Percentiles rank a stretch among this genome's conserved stretches.
Conservation (phyloP, 1,284 basidiomycete genomes). For the Pseudozyma flocculosa region DNA sequence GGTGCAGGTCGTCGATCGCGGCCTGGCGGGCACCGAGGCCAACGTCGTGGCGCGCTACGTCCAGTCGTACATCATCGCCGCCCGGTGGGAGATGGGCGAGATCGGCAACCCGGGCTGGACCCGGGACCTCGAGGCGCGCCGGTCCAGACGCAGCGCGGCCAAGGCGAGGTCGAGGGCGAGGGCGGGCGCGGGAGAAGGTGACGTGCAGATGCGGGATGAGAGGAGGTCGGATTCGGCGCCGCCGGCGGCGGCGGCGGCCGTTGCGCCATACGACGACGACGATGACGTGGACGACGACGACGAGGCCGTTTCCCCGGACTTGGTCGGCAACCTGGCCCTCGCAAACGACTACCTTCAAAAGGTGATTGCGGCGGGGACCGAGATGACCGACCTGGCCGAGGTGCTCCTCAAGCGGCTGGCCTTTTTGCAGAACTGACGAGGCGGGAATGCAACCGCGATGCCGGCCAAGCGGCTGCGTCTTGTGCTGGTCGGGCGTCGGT, state of each 20-base stretch:
- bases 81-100: slow-evolving; percentile 55
- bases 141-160: background rate
- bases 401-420: slow-evolving; percentile 49
- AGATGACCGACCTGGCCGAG: slow-evolving; percentile 50
- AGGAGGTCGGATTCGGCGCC: too few relatives aligned
- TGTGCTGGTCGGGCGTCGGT: too few relatives aligned
- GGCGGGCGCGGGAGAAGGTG: background rate
- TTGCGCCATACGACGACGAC: too few relatives aligned
- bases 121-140: slow-evolving; percentile 1
- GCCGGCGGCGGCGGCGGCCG: too few relatives aligned
- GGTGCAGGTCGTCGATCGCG: slow-evolving; percentile 47
- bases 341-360: slow-evolving; percentile 54
- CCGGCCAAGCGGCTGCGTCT: too few relatives aligned
- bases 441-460: background rate
- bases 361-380: slow-evolving; percentile 51
- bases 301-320: slow-evolving; percentile 1
- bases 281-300: slow-evolving; percentile 8
- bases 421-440: slow-evolving; percentile 25
- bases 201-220: background rate
- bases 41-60: slow-evolving; percentile 43
- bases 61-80: slow-evolving; percentile 49
- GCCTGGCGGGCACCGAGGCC: slow-evolving; percentile 31
- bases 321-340: slow-evolving; percentile 40
- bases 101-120: slow-evolving; percentile 20
- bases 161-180: slow-evolving; percentile 4